phyloP scores from a whole-genome alignment of 2,329 filamentous ascomycete genomes.

The Apiospora saccharicola region DNA sequence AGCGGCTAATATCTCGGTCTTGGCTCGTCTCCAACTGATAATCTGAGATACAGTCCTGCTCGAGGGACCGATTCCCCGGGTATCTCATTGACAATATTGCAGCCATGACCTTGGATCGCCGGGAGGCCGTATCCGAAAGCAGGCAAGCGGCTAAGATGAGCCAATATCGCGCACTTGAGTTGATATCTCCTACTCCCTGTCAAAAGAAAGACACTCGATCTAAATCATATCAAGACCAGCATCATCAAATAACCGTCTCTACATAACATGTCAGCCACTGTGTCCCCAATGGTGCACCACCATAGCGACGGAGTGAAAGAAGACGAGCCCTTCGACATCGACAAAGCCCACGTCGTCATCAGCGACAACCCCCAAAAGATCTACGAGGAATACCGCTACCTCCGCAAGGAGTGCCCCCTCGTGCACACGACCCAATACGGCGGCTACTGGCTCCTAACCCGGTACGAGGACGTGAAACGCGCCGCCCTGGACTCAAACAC shows the following conservation, averaged over 20 bases:
- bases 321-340: slow-evolving; percentile 28
- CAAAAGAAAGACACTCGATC: neutral
- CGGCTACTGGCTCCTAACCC: slow-evolving; percentile 35
- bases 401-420: slow-evolving; percentile 32
- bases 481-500: slow-evolving; percentile 32
- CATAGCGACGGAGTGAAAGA: neutral
- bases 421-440: slow-evolving; percentile 32
- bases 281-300: neutral
- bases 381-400: slow-evolving; percentile 32
- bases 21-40: neutral
- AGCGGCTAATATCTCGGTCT: neutral
- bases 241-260: neutral
- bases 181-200: neutral
- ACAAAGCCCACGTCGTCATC: slow-evolving; percentile 31
- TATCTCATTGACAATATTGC: neutral
- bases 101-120: neutral
- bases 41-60: neutral
- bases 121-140: neutral
- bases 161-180: neutral
- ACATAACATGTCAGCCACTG: neutral
- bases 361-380: slow-evolving; percentile 32
- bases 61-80: neutral
- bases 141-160: neutral
- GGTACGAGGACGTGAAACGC: slow-evolving; percentile 33
- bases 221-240: neutral